These are phyloP conservation scores for Microthlaspi erraticum DNA, from an alignment of 345 rosid genomes.

Conservation along the genomic window DNA sequence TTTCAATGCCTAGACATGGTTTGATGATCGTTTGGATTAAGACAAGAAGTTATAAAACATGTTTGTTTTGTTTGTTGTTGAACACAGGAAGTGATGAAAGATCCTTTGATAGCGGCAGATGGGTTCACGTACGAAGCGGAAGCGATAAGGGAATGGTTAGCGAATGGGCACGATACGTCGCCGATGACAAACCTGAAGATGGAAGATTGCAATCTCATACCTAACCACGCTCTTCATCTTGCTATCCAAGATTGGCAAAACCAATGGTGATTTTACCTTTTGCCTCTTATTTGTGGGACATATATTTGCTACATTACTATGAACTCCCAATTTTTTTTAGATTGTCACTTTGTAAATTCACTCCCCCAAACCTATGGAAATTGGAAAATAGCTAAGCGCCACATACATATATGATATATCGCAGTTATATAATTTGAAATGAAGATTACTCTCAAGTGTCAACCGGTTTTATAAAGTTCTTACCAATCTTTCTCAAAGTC, in stretches of 20 bases:
- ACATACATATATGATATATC: not conserved
- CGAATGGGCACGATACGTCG: slow-evolving; percentile 78
- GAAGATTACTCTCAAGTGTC: slow-evolving; percentile 1
- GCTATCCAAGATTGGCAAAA: slow-evolving; percentile 89
- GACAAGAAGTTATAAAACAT: not conserved
- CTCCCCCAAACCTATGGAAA: slow-evolving; percentile 6
- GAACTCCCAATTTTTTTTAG: slow-evolving; percentile 23
- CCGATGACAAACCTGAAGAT: slow-evolving; percentile 93
- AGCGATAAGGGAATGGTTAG: slow-evolving; percentile 85
- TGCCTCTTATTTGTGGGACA: slow-evolving; percentile 3
- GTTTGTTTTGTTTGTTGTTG: slow-evolving; percentile 12
- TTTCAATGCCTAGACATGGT: not conserved
- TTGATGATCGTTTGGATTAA: not conserved
- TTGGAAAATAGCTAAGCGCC: slow-evolving; percentile 23
- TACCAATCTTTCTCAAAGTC: slow-evolving; percentile 3
- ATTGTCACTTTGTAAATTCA: slow-evolving; percentile 40
- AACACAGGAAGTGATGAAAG: slow-evolving; percentile 56
- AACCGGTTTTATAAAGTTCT: slow-evolving; percentile 2
- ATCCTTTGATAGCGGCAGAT: slow-evolving; percentile 88
- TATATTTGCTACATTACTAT: not conserved
- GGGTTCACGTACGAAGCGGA: slow-evolving; percentile 93
- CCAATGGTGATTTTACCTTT: slow-evolving; percentile 48
- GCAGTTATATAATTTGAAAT: slow-evolving; percentile 11
- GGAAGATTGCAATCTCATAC: slow-evolving; percentile 68
- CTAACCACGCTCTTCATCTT: slow-evolving; percentile 77